These are phyloP conservation scores for Senna tora DNA, from an alignment of 306 rosid species.

Conservation along the genomic window DNA sequence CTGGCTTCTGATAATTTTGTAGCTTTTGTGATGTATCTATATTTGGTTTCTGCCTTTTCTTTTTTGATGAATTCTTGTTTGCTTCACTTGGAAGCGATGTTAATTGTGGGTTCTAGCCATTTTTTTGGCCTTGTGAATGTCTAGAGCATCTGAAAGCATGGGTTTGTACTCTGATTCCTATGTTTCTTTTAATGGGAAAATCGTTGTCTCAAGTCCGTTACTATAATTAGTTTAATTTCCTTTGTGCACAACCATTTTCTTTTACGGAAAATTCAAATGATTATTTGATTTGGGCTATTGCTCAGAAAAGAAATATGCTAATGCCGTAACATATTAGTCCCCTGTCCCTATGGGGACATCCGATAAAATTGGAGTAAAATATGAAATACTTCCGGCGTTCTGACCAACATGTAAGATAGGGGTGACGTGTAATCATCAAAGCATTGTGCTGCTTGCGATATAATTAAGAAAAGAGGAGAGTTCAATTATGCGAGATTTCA, in stretches of 20 bases:
- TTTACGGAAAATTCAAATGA: slow-evolving; percentile 16
- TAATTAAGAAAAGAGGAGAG: slow-evolving; percentile 13
- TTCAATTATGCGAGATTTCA: background rate
- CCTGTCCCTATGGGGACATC: no score
- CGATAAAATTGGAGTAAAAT: no score
- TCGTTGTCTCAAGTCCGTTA: background rate
- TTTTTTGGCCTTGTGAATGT: slow-evolving; percentile 8
- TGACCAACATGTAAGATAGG: slow-evolving; percentile 2
- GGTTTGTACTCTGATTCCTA: slow-evolving; percentile 19
- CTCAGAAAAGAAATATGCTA: slow-evolving; percentile 22
- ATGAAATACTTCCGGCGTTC: slow-evolving; percentile 15
- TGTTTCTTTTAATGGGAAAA: background rate
- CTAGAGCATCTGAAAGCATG: slow-evolving; percentile 30
- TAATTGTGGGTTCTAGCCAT: slow-evolving; percentile 1
- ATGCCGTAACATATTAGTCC: slow-evolving; percentile 9
- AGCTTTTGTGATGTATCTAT: background rate
- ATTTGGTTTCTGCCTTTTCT: slow-evolving; percentile 29
- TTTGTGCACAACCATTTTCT: background rate
- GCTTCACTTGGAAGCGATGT: background rate
- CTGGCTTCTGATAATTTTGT: slow-evolving; percentile 12
- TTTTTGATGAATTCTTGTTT: background rate
- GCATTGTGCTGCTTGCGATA: slow-evolving; percentile 13
- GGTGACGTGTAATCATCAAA: background rate
- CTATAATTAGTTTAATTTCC: background rate
- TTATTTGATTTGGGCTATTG: background rate